phyloP scores from a whole-genome alignment of 1,284 basidiomycete species.

The Tilletia horrida region DNA sequence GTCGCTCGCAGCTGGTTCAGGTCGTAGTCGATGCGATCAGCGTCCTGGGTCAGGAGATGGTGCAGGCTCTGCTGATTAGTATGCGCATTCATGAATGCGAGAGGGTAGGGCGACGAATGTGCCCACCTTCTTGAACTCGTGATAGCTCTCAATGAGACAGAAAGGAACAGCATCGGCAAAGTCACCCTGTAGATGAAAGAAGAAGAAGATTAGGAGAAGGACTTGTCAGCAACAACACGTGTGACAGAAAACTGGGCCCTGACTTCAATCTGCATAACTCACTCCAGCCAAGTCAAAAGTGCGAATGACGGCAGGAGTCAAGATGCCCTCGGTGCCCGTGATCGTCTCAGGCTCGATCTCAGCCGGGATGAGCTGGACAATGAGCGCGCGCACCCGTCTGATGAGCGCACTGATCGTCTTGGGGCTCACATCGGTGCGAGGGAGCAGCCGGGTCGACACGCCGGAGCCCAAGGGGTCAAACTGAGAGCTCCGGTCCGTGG shows the following conservation, averaged over 20 bases:
- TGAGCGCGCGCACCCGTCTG: constrained; percentile 33
- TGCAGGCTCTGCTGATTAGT: neutral
- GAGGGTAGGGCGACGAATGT: constrained; percentile 21
- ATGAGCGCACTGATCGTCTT: constrained; percentile 38
- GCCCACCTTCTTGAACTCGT: constrained; percentile 8
- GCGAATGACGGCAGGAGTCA: constrained; percentile 30
- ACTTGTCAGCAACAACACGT: neutral
- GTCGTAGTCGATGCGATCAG: constrained; percentile 14
- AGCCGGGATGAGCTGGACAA: constrained; percentile 34
- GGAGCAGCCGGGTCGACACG: neutral
- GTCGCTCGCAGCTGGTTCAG: constrained; percentile 23
- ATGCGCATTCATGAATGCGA: no score
- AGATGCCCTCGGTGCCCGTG: constrained; percentile 34
- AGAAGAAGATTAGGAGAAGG: neutral
- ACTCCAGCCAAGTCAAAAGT: constrained; percentile 33
- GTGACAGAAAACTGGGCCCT: no score
- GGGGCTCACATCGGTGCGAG: constrained; percentile 21
- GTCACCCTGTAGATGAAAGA: constrained; percentile 26
- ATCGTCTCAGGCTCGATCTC: constrained; percentile 40
- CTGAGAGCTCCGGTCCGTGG: neutral
- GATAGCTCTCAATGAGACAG: constrained; percentile 35
- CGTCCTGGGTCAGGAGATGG: neutral
- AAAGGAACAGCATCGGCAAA: constrained; percentile 41
- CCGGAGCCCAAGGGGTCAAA: neutral
- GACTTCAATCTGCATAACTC: constrained; percentile 6